Evolutionary conservation across 2,329 filamentous ascomycete genomes (phyloP), one percentile per base, ranked within the genome.

Genomic region (Apiospora rasikravindrae): DNA sequence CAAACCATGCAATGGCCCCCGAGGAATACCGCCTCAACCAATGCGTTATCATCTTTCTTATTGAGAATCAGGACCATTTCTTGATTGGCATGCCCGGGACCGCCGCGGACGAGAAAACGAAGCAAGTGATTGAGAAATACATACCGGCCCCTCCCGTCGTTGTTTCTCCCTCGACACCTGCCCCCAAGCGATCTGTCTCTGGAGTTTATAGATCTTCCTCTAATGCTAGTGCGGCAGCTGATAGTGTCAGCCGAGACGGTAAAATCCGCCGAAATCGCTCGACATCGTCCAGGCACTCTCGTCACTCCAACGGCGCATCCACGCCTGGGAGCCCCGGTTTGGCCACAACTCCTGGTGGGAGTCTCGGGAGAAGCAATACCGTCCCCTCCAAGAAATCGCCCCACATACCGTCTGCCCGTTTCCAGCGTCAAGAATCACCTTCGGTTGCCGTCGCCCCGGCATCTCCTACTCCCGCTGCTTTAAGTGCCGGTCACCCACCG

Each of bases 1-100:
- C 96, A 0, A 87, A 90, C 73, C 96, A 99, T 81, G 95, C 97
- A 79, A 98, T 99, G 96, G 92, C 94, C 0, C 96, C 96, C 0
- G 90, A 93, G 72, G 96, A 98, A 80, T 99, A 99, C 81, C 92
- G 94, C 44, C 86, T 99, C 7, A 98, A 97, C 80, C 96, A 99
- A 86, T 96, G 96, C 78, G 96, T 99, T 26, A 88, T 99, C 75
- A 98, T 99, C 69, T 99, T 99, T 82, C 85, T 99, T 77, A 99
- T 99, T 76, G 95, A 98, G 80, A 98, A 99, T 78, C 96, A 99
- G 81, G 96, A 99, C 79, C 94, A 98, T 82, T 99, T 99, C 86
- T 86, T 99, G 75, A 97, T 99, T 75, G 96, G 96, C 71, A 99
- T 99, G 96, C 94, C 95, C 80, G 96, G 96, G 64, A 98, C 95